phyloP scores from a whole-genome alignment of 345 rosid species.

The Erucastrum elatum region DNA sequence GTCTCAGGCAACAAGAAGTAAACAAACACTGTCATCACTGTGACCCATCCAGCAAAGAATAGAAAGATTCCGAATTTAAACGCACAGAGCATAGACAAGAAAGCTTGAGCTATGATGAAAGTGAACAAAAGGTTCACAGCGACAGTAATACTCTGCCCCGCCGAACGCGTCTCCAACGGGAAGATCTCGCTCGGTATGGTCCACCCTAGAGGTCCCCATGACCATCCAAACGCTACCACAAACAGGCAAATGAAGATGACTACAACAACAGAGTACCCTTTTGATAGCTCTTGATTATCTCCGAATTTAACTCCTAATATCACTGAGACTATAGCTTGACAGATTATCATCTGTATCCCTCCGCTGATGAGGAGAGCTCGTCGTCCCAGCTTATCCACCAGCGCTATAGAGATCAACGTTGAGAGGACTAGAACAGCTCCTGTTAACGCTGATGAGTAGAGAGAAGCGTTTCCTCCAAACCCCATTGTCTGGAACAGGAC shows the following conservation, averaged over 20 bases:
- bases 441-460: constrained; percentile 88
- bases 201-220: constrained; percentile 99
- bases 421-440: constrained; percentile 91
- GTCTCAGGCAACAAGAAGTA: constrained; percentile 80
- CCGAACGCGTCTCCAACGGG: constrained; percentile 83
- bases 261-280: constrained; percentile 61
- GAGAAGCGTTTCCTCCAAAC: constrained; percentile 71
- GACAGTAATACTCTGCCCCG: constrained; percentile 91
- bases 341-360: constrained; percentile 76
- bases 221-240: constrained; percentile 93
- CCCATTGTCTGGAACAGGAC: constrained; percentile 95
- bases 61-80: constrained; percentile 86
- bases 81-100: constrained; percentile 72
- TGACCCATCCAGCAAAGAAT: constrained; percentile 81
- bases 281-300: constrained; percentile 62
- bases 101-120: constrained; percentile 71
- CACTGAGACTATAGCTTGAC: constrained; percentile 73
- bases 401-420: constrained; percentile 71
- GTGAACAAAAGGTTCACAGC: constrained; percentile 91
- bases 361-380: constrained; percentile 79
- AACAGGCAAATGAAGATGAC: constrained; percentile 76
- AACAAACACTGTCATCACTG: constrained; percentile 79
- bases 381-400: constrained; percentile 77
- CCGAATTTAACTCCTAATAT: constrained; percentile 82
- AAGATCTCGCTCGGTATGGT: constrained; percentile 93